These are phyloP conservation scores for Lentinula sp. DNA, from an alignment of 768 basidiomycete genomes.

Conservation along the genomic window DNA sequence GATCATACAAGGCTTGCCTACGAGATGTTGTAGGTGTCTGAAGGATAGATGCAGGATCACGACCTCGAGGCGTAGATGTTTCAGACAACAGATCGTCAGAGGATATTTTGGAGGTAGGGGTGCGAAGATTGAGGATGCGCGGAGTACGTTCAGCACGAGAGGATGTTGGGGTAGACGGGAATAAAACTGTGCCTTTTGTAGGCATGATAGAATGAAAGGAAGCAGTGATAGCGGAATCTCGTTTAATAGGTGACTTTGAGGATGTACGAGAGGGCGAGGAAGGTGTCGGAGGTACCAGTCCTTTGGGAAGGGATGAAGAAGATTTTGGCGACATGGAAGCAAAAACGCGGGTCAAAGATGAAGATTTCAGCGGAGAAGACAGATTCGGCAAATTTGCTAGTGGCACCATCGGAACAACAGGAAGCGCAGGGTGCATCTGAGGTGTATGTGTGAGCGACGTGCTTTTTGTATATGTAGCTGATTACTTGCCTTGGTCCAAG, in stretches of 20 bases:
- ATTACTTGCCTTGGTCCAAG: constrained; percentile 59
- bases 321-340: constrained; percentile 73
- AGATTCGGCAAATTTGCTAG: constrained; percentile 62
- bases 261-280: constrained; percentile 32
- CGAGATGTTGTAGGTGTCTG: constrained; percentile 71
- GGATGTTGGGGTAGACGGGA: constrained; percentile 65
- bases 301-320: constrained; percentile 30
- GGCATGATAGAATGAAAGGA: constrained; percentile 31
- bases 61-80: constrained; percentile 61
- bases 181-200: constrained; percentile 39
- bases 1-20: constrained; percentile 76
- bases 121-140: constrained; percentile 39
- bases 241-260: constrained; percentile 36
- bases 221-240: constrained; percentile 40
- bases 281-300: constrained; percentile 30
- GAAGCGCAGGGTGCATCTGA: constrained; percentile 45
- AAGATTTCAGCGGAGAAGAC: constrained; percentile 44
- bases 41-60: constrained; percentile 48
- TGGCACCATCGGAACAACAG: constrained; percentile 52
- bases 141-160: constrained; percentile 31
- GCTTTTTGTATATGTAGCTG: neutral
- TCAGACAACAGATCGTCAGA: constrained; percentile 28
- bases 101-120: constrained; percentile 31
- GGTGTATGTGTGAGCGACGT: constrained; percentile 2
- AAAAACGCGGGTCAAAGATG: constrained; percentile 63